Base-by-base conservation (phyloP, 306 rosid species). In the Sesbania bispinosa region DNA sequence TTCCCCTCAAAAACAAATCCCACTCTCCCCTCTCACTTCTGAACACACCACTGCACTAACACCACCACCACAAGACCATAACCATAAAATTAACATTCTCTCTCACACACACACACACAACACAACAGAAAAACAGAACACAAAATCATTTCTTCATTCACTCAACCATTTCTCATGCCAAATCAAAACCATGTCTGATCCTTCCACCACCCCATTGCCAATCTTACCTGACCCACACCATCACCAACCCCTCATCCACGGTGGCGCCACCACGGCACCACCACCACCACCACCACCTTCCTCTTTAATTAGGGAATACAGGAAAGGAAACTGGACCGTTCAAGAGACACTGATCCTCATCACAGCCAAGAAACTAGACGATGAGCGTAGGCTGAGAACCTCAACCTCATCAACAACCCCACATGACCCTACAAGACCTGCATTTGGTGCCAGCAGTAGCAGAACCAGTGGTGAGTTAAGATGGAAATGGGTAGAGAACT, bases 401-500 rank as follows among this genome's bases (percentile, higher is more conserved):
- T 26, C 67, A 0, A 10, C 83, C 0, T 36, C 67, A 54, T 1
- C 43, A 29, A 23, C 69, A 46, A 77, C 19, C 21, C 46, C 62
- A 27, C 76, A 52, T 2, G 16, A 0, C 32, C 73, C 62, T 32
- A n/a, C 66, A 2, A 33, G 60, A 48, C 33, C 33, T 2, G 3
- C 33, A 4, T 6, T 3, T 2, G 1, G 5, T 29, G 8, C 27
- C 75, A 52, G 77, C 2, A 53, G 51, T 5, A 21, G 46, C 36
- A 81, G 86, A 1, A 79, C n/a, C 23, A 82, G 83, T 13, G 87
- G 92, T 0, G 90, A 88, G 64, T 46, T 88, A 0, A 27, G 93
- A 26, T 88, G 93, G 93, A 88, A 88, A 38, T 85, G 93, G 90
- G 93, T 88, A 0, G 93, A 88, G 54, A 85, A 88, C 62, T 88